phyloP scores from a whole-genome alignment of 2,329 filamentous ascomycete species.

The Ascochyta koolunga region DNA sequence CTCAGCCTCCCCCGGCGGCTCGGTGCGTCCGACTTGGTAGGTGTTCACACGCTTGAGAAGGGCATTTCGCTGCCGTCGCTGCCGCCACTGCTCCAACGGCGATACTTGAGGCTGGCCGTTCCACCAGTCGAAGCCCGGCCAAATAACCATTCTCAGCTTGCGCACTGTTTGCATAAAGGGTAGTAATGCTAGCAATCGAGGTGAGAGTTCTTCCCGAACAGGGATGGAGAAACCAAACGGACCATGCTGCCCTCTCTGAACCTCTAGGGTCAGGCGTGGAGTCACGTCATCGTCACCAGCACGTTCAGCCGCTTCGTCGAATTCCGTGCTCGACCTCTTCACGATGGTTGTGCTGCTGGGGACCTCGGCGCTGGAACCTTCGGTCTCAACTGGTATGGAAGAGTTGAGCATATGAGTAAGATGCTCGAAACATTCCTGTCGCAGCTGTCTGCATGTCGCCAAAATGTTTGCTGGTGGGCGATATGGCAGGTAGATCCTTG shows the following conservation, averaged over 20 bases:
- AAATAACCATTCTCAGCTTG: slow-evolving; percentile 33
- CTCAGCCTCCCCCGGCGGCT: slow-evolving; percentile 1
- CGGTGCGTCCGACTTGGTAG: slow-evolving; percentile 15
- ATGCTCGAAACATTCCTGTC: slow-evolving; percentile 32
- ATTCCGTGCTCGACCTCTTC: slow-evolving; percentile 17
- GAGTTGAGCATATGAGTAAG: slow-evolving; percentile 21
- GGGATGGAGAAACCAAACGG: slow-evolving; percentile 30
- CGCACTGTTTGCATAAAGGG: slow-evolving; percentile 25
- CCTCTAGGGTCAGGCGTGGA: slow-evolving; percentile 35
- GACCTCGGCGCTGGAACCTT: background rate
- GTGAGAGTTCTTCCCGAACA: slow-evolving; percentile 29
- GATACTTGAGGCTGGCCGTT: slow-evolving; percentile 2
- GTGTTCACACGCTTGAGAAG: slow-evolving; percentile 14
- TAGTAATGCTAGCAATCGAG: slow-evolving; percentile 33
- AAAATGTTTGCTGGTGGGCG: slow-evolving; percentile 29
- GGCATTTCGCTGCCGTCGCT: slow-evolving; percentile 9
- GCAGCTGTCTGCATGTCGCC: slow-evolving; percentile 33
- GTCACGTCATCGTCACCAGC: slow-evolving; percentile 22
- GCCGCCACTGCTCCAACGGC: slow-evolving; percentile 9
- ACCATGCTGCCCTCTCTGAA: slow-evolving; percentile 21
- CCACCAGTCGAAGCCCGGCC: slow-evolving; percentile 38
- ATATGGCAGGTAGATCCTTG: slow-evolving; percentile 35
- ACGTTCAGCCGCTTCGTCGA: slow-evolving; percentile 31
- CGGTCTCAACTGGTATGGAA: background rate
- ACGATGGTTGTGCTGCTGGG: slow-evolving; percentile 18